Evolutionary conservation across 495 filamentous ascomycete genomes (phyloP), one percentile per base, ranked within the genome.

Genomic region (Aspergillus steynii): DNA sequence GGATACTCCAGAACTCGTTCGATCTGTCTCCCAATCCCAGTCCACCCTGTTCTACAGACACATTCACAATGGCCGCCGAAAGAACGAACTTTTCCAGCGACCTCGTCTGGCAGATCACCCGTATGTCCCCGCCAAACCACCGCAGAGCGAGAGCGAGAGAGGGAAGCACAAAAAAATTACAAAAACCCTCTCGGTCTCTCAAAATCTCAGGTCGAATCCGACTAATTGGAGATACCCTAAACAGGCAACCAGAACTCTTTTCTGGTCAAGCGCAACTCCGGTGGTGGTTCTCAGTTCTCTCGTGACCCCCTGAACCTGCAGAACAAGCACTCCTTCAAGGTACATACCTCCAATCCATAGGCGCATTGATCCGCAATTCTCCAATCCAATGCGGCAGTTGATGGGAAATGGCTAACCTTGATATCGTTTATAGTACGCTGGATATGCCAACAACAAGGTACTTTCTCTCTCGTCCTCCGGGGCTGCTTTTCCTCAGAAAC

Each of bases 401-500:
- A 48, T 12, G 15, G 73, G 69, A 81, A 74, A 31, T 56, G 12
- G 31, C 62, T 70, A 61, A 68, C 31, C 7, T 10, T 14, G 32
- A 20, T 47, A 52, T 20, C 27, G 1, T 32, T n/a, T 51, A 63
- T 74, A 94, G 91, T 86, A 96, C 78, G 89, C 91, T 62, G 95
- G 95, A 63, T 92, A 89, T 74, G 85, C 92, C 71, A 96, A 96
- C 80, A 87, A 88, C 78, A 94, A 97, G 91, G 94, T 96, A 88
- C 75, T 70, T 68, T 29, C 12, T 29, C 5, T 29, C 2, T 31
- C n/a, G 56, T 52, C 37, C 37, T 26, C 53, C 2, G 25, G 27
- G 20, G 34, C 34, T 46, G 9, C 9, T 46, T 46, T 1, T 25
- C 3, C 0, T 55, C 32, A 20, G 47, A 58, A 1, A 14, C 9